Base-by-base conservation (phyloP, 2,329 filamentous ascomycete species). In the Colletotrichum sublineola region DNA sequence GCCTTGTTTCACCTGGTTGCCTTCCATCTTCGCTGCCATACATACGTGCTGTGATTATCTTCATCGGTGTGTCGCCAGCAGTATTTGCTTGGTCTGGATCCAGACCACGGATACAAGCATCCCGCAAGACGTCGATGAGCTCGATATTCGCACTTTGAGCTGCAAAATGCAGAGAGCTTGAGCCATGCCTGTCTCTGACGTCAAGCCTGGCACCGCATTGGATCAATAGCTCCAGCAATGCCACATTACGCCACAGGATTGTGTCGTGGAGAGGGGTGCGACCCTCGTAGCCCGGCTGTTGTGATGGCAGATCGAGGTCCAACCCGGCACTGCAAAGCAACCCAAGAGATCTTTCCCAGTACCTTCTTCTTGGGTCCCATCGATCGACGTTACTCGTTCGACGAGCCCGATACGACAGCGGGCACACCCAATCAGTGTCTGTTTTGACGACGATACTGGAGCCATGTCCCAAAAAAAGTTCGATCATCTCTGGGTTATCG, bases 51-150 rank as follows among this genome's bases (percentile, higher is more conserved):
- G 50, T 63, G 40, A 56, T 55, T 3, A 63, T 63, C 58, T 56
- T 68, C 66, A 68, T 68, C 9, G 66, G 66, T 18, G 50, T 63
- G 42, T 65, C 52, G 33, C 67, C 67, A 57, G 60, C 67, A 14
- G 24, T 40, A 11, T 65, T 64, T 50, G 48, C 31, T 46, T 52
- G 52, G 40, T 64, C 50, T 20, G 52, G 24, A 18, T 48, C 50
- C 33, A 68, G 14, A 2, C 67, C 67, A 12, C 20, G 44, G 8
- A 57, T 57, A 18, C 24, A 52, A 48, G 42, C 60, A 68, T 57
- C 50, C 15, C 50, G 63, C 14, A 64, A 44, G 18, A 68, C 48
- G 12, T 68, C 48, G 44, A 68, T 48, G 40, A 56, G 31, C 14
- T 64, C 60, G 5, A 40, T 33, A 9, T 57, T 64, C 18, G 66